Percentiles rank a stretch among this genome's conserved stretches.
Conservation (phyloP, 495 filamentous ascomycete genomes). For the Saxispiralis lemnorum region DNA sequence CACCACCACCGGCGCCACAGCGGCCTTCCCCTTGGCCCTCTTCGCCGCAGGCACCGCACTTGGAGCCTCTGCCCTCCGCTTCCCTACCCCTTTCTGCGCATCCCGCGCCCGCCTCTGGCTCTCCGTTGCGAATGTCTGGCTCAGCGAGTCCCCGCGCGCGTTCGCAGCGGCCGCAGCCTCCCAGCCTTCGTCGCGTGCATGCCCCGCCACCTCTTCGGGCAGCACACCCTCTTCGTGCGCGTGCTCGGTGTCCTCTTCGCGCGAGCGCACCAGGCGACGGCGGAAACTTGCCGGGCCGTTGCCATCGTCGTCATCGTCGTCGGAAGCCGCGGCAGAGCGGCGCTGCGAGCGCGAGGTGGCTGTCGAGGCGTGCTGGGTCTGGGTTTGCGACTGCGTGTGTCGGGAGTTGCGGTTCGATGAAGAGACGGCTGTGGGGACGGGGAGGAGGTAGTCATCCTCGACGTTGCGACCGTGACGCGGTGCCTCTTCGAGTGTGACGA, state of each 20-base stretch:
- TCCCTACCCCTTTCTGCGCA: slow-evolving; percentile 5
- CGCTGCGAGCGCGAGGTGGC: slow-evolving; percentile 6
- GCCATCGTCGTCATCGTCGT: slow-evolving; percentile 6
- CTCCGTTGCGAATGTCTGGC: slow-evolving; percentile 13
- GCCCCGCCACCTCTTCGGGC: slow-evolving; percentile 16
- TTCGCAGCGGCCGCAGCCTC: not conserved
- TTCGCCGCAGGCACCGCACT: slow-evolving; percentile 26
- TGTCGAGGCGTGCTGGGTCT: slow-evolving; percentile 2
- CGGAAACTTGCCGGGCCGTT: slow-evolving; percentile 9
- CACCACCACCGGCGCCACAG: slow-evolving; percentile 21
- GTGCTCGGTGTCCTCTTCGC: slow-evolving; percentile 16
- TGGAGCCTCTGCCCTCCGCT: slow-evolving; percentile 19
- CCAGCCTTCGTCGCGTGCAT: slow-evolving; percentile 3
- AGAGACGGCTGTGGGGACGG: slow-evolving; percentile 24
- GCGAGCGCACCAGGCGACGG: slow-evolving; percentile 9
- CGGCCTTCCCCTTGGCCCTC: slow-evolving; percentile 27
- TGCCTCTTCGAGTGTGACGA: slow-evolving; percentile 65
- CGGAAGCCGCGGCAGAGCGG: slow-evolving; percentile 1
- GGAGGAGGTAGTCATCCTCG: slow-evolving; percentile 68
- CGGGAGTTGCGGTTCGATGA: slow-evolving; percentile 18
- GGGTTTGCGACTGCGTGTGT: slow-evolving; percentile 17
- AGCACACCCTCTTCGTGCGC: slow-evolving; percentile 18
- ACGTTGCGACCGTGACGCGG: slow-evolving; percentile 64
- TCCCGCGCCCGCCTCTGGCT: slow-evolving; percentile 10
- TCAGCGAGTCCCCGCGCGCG: slow-evolving; percentile 1